Base-by-base conservation (phyloP, 1,284 basidiomycete genomes). In the Rhodotorula mucilaginosa region DNA sequence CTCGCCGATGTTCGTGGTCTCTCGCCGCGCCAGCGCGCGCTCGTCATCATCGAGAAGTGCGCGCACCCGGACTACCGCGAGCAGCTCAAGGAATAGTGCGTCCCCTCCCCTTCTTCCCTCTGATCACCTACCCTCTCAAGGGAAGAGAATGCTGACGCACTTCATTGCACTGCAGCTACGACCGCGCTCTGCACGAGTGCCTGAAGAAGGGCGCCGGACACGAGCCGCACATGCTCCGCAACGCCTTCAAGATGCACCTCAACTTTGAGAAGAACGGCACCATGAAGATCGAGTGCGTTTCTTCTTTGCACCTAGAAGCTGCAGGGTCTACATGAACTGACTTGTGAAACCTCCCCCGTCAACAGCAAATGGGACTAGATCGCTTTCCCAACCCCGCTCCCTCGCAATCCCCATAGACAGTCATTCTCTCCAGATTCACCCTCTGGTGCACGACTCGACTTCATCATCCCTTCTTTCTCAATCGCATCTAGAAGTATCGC, bases 1-100 rank as follows among this genome's bases (percentile, higher is more conserved):
- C 81, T 86, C 10, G 85, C 85, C 47, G 85, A 86, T 73, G 78
- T 86, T 10, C 83, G 85, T 56, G 85, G 85, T 0, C 79, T 86
- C 8, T 82, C 82, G 3, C 85, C 85, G 0, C 79, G 85, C 23
- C 84, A 86, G 70, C 81, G 85, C 15, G 85, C 85, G 0, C 84
- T 84, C 1, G 18, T 85, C 8, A 85, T 86, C 74, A 86, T 85
- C 65, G 76, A 84, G 69, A 58, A 68, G 29, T 68, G 67, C 49
- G 61, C 85, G 6, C 85, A 86, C 74, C 85, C 85, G 0, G 83
- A 84, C 75, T 86, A 85, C 72, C 80, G 79, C 72, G 84, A 84
- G 66, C 74, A 82, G 57, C 77, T 86, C 51, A 79, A 80, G 72
- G 84, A 85, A 80, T 86, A 85, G 60, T 61, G 48, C 47, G 60